Evolutionary conservation across 2,329 filamentous ascomycete species (phyloP).

Genomic region (Phaeosphaeria sp.): DNA sequence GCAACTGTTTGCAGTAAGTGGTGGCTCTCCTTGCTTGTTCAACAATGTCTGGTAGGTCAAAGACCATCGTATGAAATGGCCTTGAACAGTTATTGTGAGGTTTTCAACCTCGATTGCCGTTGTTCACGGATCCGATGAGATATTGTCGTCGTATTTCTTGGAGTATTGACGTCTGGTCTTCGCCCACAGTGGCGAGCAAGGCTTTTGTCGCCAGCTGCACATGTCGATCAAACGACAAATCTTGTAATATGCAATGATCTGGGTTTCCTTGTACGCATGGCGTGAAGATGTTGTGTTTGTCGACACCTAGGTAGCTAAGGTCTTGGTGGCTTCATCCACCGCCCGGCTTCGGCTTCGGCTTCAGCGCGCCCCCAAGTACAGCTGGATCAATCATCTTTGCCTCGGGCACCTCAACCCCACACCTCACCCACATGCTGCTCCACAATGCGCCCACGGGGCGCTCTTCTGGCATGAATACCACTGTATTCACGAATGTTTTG

Average conservation of each 20-base stretch:
- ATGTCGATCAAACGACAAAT: background rate
- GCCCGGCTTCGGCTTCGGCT: conserved; percentile 25
- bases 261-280: background rate
- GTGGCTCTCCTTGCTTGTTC: background rate
- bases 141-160: background rate
- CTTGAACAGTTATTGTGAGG: too few relatives aligned
- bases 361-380: conserved; percentile 35
- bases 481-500: conserved; percentile 39
- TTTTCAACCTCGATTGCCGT: background rate
- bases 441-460: conserved; percentile 39
- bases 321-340: conserved; percentile 18
- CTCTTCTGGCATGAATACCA: conserved; percentile 46
- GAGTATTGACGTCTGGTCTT: background rate
- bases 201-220: background rate
- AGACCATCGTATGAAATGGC: background rate
- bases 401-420: conserved; percentile 39
- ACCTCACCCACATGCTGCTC: conserved; percentile 45
- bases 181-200: background rate
- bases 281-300: background rate
- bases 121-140: background rate
- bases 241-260: background rate
- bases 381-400: conserved; percentile 37
- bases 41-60: background rate
- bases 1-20: background rate
- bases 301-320: background rate